Evolutionary conservation across 192 early-diverging fungal genomes (phyloP).

Genomic region (Dissophora ornata): DNA sequence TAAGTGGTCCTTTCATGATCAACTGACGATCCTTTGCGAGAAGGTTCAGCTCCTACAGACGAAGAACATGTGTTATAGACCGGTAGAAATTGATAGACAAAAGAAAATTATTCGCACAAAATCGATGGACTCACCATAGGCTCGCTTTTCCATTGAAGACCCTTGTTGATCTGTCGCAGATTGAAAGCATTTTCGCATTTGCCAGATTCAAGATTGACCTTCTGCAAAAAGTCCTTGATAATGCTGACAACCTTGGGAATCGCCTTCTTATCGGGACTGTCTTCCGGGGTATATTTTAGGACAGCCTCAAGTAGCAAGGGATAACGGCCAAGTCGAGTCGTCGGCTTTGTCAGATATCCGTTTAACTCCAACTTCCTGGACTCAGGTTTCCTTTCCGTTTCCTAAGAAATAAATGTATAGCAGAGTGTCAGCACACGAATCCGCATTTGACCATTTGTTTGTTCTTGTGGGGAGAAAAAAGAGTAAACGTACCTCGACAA

Average conservation of each 20-base stretch:
- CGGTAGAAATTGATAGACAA: too few species aligned
- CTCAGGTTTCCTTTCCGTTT: constrained; percentile 79
- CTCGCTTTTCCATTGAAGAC: constrained; percentile 69
- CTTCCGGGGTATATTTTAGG: constrained; percentile 84
- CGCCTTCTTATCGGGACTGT: constrained; percentile 80
- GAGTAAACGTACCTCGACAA: constrained; percentile 86
- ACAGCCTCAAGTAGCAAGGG: constrained; percentile 84
- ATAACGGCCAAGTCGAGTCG: constrained; percentile 89
- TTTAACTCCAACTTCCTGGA: constrained; percentile 85
- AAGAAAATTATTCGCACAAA: not conserved
- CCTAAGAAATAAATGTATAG: constrained; percentile 58
- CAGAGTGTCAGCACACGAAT: too few species aligned
- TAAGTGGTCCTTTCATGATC: constrained; percentile 85
- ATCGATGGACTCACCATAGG: constrained; percentile 27
- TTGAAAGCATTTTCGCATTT: constrained; percentile 90
- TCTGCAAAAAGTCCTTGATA: constrained; percentile 77
- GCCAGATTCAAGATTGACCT: constrained; percentile 89
- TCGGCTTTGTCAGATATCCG: constrained; percentile 89
- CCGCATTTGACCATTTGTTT: too few species aligned
- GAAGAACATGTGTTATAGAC: too few species aligned
- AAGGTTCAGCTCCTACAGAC: constrained; percentile 76
- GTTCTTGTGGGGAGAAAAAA: too few species aligned
- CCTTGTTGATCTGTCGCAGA: constrained; percentile 77
- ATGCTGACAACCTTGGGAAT: constrained; percentile 79
- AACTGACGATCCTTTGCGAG: constrained; percentile 74